phyloP scores from a whole-genome alignment of 148 eudicot genomes.

The Hydrangea macrophylla region DNA sequence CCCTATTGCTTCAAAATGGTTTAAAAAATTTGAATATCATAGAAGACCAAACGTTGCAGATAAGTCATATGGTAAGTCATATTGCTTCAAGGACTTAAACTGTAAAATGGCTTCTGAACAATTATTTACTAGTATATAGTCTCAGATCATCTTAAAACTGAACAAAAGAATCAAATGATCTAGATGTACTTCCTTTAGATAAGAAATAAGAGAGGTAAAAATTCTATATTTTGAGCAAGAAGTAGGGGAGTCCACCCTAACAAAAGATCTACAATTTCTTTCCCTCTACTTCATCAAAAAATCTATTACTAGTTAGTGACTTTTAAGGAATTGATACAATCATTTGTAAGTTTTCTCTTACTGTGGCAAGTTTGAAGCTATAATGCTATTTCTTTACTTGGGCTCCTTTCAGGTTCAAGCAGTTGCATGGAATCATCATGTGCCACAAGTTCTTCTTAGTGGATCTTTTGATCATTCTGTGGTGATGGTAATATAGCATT shows the following conservation, averaged over 20 bases:
- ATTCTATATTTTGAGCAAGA: too few species aligned
- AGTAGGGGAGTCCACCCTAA: too few species aligned
- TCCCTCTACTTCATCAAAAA: too few species aligned
- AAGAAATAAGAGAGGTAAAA: too few species aligned
- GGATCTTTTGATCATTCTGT: conserved; percentile 98
- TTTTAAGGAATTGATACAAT: not conserved
- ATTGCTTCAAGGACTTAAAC: not conserved
- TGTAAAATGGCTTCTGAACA: too few species aligned
- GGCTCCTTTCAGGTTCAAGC: conserved; percentile 79
- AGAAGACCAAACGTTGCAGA: not conserved
- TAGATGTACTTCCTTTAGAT: too few species aligned
- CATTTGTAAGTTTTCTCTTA: not conserved
- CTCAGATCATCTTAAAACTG: too few species aligned
- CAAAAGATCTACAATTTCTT: too few species aligned
- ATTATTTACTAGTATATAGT: too few species aligned
- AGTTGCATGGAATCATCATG: conserved; percentile 84
- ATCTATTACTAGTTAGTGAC: not conserved
- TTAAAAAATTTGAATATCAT: not conserved
- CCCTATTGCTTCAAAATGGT: not conserved
- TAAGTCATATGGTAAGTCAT: not conserved
- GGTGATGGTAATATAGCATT: conserved; percentile 61
- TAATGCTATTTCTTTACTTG: not conserved
- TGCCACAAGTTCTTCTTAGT: conserved; percentile 78
- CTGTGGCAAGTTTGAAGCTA: not conserved
- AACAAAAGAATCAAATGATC: too few species aligned